Base-by-base conservation (phyloP, 2,329 filamentous ascomycete species). In the Rutstroemia sp. region DNA sequence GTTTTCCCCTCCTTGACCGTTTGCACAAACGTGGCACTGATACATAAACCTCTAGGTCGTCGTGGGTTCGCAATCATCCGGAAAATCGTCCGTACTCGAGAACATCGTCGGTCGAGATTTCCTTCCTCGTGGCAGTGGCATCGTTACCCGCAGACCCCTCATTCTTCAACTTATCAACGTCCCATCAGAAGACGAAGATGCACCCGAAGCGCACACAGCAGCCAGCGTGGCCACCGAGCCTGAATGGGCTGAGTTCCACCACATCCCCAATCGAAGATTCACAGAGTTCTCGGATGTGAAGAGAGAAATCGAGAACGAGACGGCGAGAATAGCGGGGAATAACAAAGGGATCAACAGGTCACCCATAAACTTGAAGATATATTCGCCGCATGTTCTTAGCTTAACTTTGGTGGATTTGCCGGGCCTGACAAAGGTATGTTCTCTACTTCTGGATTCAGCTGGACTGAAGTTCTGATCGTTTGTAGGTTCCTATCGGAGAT, bases 121-220 rank as follows among this genome's bases (percentile, higher is more conserved):
- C 73, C 79, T 99, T 54, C 94, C 94, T 58, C 88, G 94, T 72
- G 94, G 94, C 68, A 95, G 90, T 71, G 94, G 94, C 71, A 97
- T 99, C 72, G 92, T 96, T 61, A 99, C 94, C 57, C 83, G 94
- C 60, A 83, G 94, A 68, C 94, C 94, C 57, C 81, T 99, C 67
- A 96, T 99, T 67, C 83, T 99, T 58, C 94, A 99, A 73, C 87
- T 99, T 69, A 97, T 99, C 83, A 99, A 99, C 70, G 86, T 99
- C 55, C 88, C 90, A 51, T 82, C 79, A 66, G 82, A 86, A 60
- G 78, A 81, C 57, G 53, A 51, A 51, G 83, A 95, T 67, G 82
- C 82, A 60, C 76, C 80, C 58, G 83, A 83, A 48, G 87, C 87
- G 48, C 92, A 95, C 73, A 87, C 86, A 52, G 86, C 89, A 47